Evolutionary conservation across 352 stramenopile species (phyloP).

Genomic region (Pythium biforme): DNA sequence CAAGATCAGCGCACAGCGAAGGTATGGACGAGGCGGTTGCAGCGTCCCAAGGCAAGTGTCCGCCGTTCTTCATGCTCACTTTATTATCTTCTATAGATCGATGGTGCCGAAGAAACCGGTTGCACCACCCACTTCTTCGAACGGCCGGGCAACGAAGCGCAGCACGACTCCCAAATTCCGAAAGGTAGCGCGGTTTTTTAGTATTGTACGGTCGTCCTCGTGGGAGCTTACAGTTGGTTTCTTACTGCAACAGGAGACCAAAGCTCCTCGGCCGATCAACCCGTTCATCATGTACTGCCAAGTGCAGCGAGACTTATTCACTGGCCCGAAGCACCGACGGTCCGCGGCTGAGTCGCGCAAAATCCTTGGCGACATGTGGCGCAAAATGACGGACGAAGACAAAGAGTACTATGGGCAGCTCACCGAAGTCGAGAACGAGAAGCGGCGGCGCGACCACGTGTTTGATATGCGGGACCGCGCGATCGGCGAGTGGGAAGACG

Average conservation of each 20-base stretch:
- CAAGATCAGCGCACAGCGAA: slow-evolving; percentile 24
- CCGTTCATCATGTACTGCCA: slow-evolving; percentile 85
- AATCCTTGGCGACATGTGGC: slow-evolving; percentile 84
- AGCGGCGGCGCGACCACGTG: slow-evolving; percentile 66
- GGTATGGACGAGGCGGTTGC: slow-evolving; percentile 8
- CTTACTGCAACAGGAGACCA: slow-evolving; percentile 35
- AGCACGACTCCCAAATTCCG: slow-evolving; percentile 26
- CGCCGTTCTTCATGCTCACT: background rate
- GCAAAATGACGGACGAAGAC: slow-evolving; percentile 77
- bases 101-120: slow-evolving; percentile 43
- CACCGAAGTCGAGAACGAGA: slow-evolving; percentile 78
- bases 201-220: too few species aligned
- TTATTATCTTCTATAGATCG: slow-evolving; percentile 29
- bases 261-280: slow-evolving; percentile 66
- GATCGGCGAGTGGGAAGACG: slow-evolving; percentile 77
- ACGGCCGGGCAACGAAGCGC: slow-evolving; percentile 32
- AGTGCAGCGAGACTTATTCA: slow-evolving; percentile 66
- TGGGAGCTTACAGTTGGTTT: too few species aligned
- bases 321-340: slow-evolving; percentile 45
- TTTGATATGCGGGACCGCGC: slow-evolving; percentile 66
- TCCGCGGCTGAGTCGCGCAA: slow-evolving; percentile 74
- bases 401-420: slow-evolving; percentile 79
- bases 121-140: background rate
- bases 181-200: too few species aligned
- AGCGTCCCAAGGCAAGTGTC: too few species aligned